Evolutionary conservation across 1,139 yeast species (phyloP).

Genomic region (Hanseniaspora sp.): DNA sequence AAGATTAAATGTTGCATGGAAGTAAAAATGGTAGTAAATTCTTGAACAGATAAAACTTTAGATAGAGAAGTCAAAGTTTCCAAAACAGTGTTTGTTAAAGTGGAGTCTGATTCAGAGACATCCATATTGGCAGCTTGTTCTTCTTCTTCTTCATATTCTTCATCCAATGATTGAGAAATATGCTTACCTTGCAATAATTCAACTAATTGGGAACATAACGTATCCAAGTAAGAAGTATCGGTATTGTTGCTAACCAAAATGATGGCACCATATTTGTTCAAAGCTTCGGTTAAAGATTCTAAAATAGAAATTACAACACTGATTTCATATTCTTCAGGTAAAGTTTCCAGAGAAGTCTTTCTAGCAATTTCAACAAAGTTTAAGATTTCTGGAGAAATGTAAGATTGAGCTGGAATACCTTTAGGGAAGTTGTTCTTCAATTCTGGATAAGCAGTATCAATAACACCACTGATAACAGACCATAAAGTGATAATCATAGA

Average conservation of each 20-base stretch:
- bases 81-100: conserved; percentile 71
- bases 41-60: conserved; percentile 54
- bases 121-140: conserved; percentile 37
- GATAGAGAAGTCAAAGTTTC: conserved; percentile 77
- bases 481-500: conserved; percentile 74
- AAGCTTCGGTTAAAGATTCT: conserved; percentile 61
- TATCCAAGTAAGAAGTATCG: conserved; percentile 51
- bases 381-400: conserved; percentile 47
- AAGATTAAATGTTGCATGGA: conserved; percentile 61
- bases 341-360: conserved; percentile 47
- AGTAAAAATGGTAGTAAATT: conserved; percentile 60
- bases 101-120: conserved; percentile 77
- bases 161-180: conserved; percentile 62
- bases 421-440: conserved; percentile 45
- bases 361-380: conserved; percentile 58
- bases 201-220: conserved; percentile 59
- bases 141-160: conserved; percentile 40
- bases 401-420: conserved; percentile 59
- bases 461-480: conserved; percentile 61
- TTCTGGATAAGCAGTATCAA: conserved; percentile 48
- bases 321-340: conserved; percentile 71
- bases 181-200: conserved; percentile 68
- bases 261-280: conserved; percentile 61
- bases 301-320: conserved; percentile 70
- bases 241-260: conserved; percentile 52